Conservation (phyloP, 106 monocot genomes). For the Gastrodia elata region DNA sequence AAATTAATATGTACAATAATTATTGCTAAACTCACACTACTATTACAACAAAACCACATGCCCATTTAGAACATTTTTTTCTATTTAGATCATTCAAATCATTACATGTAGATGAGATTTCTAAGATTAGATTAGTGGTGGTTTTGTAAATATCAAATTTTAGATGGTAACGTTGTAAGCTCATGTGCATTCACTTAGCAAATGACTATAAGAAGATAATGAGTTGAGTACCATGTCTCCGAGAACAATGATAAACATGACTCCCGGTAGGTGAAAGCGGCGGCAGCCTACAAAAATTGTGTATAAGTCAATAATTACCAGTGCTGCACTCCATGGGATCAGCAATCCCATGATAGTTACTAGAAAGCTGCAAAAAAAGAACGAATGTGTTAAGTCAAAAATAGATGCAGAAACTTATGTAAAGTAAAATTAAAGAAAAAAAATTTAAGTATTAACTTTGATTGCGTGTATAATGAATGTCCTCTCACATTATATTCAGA, state of each 20-base stretch:
- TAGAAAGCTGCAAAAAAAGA: slow-evolving; percentile 48
- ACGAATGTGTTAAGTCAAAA: not conserved
- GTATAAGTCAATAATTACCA: slow-evolving; percentile 64
- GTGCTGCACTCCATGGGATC: slow-evolving; percentile 76
- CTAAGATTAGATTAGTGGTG: not conserved
- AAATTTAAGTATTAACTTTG: too few species aligned
- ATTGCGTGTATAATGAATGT: too few species aligned
- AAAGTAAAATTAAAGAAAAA: too few species aligned
- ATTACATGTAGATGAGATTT: not conserved
- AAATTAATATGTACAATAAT: too few species aligned
- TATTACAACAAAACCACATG: too few species aligned
- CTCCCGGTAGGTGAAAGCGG: slow-evolving; percentile 59
- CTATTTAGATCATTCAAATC: too few species aligned
- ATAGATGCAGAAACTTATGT: not conserved
- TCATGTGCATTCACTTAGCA: not conserved
- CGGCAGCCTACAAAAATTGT: slow-evolving; percentile 40
- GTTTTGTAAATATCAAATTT: too few species aligned
- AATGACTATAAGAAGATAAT: not conserved
- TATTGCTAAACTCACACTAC: too few species aligned
- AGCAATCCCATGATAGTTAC: slow-evolving; percentile 92
- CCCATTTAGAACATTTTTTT: too few species aligned
- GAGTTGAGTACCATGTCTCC: slow-evolving; percentile 63
- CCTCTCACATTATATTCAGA: too few species aligned
- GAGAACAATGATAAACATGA: slow-evolving; percentile 50
- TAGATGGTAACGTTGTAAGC: too few species aligned